phyloP scores from a whole-genome alignment of 805 yeast species.

The Lachancea dasiensis region DNA sequence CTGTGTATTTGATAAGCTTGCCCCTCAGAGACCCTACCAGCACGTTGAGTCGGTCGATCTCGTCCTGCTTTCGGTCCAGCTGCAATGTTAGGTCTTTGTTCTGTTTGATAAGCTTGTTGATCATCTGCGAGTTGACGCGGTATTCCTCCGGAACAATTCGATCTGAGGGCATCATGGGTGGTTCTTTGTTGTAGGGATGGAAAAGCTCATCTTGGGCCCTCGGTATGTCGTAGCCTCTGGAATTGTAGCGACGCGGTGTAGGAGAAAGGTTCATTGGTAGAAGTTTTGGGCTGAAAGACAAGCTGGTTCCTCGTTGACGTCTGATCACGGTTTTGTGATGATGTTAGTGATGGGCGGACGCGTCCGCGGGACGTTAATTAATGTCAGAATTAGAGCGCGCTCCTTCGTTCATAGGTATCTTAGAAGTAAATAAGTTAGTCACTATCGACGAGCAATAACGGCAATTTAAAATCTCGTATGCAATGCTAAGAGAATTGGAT shows the following conservation, averaged over 20 bases:
- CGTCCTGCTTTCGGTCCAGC: slow-evolving; percentile 28
- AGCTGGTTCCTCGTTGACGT: too few species aligned
- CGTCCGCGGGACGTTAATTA: too few species aligned
- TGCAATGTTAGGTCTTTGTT: slow-evolving; percentile 33
- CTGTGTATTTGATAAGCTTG: slow-evolving; percentile 34
- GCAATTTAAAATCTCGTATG: too few species aligned
- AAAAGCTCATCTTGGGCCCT: slow-evolving; percentile 3
- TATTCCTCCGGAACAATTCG: slow-evolving; percentile 32
- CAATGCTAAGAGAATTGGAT: too few species aligned
- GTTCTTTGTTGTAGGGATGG: slow-evolving; percentile 7
- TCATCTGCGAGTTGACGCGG: slow-evolving; percentile 33
- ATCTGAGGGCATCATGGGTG: slow-evolving; percentile 14
- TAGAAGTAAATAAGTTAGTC: too few species aligned
- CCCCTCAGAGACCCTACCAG: slow-evolving; percentile 32
- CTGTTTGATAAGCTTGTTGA: slow-evolving; percentile 35
- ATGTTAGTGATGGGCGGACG: too few species aligned
- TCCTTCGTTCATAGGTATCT: too few species aligned
- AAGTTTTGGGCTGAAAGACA: neutral
- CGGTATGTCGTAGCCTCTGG: slow-evolving; percentile 10
- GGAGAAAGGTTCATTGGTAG: slow-evolving; percentile 27
- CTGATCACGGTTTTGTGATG: too few species aligned
- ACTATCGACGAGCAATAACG: too few species aligned
- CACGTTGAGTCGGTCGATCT: slow-evolving; percentile 28
- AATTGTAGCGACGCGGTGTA: slow-evolving; percentile 27
- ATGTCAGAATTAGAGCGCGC: too few species aligned